These are phyloP conservation scores for Pseudoperonospora humuli DNA, from an alignment of 352 stramenopile species.

Conservation along the genomic window DNA sequence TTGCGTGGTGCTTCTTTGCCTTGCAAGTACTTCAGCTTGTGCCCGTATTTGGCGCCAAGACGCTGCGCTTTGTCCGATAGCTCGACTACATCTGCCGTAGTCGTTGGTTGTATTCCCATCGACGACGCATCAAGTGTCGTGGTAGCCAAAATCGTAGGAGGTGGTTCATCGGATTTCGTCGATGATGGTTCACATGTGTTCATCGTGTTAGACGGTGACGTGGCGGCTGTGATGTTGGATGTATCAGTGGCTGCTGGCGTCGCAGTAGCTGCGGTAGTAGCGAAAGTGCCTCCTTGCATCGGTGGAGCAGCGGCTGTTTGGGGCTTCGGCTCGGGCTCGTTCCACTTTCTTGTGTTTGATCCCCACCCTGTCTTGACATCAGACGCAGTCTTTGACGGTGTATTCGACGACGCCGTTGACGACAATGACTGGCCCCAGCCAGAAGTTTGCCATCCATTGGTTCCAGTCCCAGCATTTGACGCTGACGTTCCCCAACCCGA, in stretches of 20 bases:
- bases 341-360: conserved; percentile 29
- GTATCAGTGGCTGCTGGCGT: background rate
- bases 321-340: conserved; percentile 18
- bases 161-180: conserved; percentile 8
- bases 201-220: background rate
- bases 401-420: conserved; percentile 26
- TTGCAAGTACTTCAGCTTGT: conserved; percentile 81
- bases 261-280: background rate
- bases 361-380: conserved; percentile 23
- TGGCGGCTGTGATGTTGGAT: background rate
- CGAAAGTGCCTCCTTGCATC: conserved; percentile 7
- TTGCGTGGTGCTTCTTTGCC: conserved; percentile 51
- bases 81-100: conserved; percentile 16
- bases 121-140: conserved; percentile 2
- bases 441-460: conserved; percentile 20
- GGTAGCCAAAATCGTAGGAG: background rate
- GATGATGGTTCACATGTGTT: background rate
- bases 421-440: conserved; percentile 23
- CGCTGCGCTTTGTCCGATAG: conserved; percentile 60
- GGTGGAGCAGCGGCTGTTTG: background rate
- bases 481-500: conserved; percentile 16
- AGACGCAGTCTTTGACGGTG: conserved; percentile 17
- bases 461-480: background rate
- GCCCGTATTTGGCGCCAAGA: conserved; percentile 55
- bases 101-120: background rate